Conservation (phyloP, 2,329 filamentous ascomycete species). For the Teratosphaeria epicoccoides region DNA sequence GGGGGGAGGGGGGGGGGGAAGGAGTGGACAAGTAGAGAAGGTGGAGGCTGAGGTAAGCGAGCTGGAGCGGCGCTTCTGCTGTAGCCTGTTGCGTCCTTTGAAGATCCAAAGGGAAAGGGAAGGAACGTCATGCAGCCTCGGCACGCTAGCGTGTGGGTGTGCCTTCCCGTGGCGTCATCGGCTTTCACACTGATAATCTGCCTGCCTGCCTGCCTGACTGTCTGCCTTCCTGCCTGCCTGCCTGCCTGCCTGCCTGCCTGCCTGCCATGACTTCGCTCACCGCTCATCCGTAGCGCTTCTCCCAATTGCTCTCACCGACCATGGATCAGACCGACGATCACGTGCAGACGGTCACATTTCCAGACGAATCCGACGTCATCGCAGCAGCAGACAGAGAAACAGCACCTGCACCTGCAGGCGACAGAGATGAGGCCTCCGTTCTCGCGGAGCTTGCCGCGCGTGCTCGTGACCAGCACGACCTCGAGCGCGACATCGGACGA, state of each 20-base stretch:
- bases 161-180: not conserved
- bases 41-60: too few relatives aligned
- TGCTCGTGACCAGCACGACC: slow-evolving; percentile 75
- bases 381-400: not conserved
- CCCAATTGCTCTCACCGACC: not conserved
- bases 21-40: too few relatives aligned
- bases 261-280: not conserved
- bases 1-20: too few relatives aligned
- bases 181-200: not conserved
- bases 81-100: too few relatives aligned
- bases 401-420: too few relatives aligned
- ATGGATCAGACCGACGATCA: not conserved
- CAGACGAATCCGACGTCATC: not conserved
- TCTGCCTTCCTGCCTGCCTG: too few relatives aligned
- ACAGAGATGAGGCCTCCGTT: slow-evolving; percentile 28
- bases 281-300: not conserved
- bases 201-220: not conserved
- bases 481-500: slow-evolving; percentile 73
- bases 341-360: not conserved
- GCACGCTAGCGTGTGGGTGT: not conserved
- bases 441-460: slow-evolving; percentile 27
- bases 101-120: too few relatives aligned
- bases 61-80: too few relatives aligned
- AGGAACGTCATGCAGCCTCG: not conserved
- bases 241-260: not conserved